phyloP scores from a whole-genome alignment of 352 stramenopile species.

The Globisporangium camurandrum region DNA sequence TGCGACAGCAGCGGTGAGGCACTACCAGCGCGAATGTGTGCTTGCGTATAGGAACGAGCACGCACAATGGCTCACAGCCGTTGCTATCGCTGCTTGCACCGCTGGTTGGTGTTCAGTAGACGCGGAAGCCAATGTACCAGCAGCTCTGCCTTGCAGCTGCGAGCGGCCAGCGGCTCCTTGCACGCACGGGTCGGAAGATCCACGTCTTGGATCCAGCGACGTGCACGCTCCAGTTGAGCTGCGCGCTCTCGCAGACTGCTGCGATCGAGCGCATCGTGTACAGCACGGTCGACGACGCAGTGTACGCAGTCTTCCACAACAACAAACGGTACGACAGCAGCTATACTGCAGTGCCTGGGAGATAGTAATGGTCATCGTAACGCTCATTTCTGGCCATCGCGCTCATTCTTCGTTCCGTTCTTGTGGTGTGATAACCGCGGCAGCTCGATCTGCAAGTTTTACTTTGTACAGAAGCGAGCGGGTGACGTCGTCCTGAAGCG shows the following conservation, averaged over 20 bases:
- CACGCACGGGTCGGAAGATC: constrained; percentile 20
- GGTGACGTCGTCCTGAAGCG: constrained; percentile 19
- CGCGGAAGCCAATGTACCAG: constrained; percentile 24
- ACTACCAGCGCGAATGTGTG: too few species aligned
- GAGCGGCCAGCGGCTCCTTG: constrained; percentile 25
- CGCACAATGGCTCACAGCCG: background rate
- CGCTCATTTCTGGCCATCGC: background rate
- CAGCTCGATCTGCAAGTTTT: constrained; percentile 27
- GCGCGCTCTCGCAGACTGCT: constrained; percentile 14
- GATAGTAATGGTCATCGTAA: background rate
- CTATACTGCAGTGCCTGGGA: background rate
- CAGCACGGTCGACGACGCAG: constrained; percentile 15
- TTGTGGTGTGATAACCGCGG: too few species aligned
- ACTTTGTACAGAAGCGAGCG: constrained; percentile 18
- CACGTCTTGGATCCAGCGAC: constrained; percentile 28
- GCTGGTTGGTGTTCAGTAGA: constrained; percentile 6
- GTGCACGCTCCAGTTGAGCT: constrained; percentile 19
- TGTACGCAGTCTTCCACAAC: constrained; percentile 23
- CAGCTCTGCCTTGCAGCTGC: constrained; percentile 26
- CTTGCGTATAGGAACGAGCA: background rate
- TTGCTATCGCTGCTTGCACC: background rate
- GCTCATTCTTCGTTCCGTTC: background rate
- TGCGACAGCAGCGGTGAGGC: constrained; percentile 20
- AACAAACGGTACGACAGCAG: constrained; percentile 17
- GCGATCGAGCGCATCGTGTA: constrained; percentile 29